Base-by-base conservation (phyloP, 192 early-diverging fungal genomes). In the Backusella luteola region DNA sequence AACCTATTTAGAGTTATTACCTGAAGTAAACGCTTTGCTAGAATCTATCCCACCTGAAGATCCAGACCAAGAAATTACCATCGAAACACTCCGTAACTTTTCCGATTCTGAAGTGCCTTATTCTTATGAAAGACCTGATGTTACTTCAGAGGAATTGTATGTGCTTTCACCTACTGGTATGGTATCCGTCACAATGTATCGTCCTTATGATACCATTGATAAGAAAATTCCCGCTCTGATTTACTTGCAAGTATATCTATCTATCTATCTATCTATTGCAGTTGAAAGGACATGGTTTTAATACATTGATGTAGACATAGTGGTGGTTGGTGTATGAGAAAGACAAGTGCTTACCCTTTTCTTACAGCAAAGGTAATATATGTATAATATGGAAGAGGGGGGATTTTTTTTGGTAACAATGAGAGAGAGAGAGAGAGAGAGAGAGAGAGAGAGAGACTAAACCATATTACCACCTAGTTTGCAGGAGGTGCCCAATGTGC, bases 401-500 rank as follows among this genome's bases (percentile, higher is more conserved):
- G 6, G 2, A n/a, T 1, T 11, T 3, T 56, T 26, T 56, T 56
- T 23, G 11, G 21, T 11, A 23, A 53, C 2, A 53, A 53, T 53
- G 53, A 9, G 21, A 53, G 6, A 53, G 21, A n/a, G 49, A 52
- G 3, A 26, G 2, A 56, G 5, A 26, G 23, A 29, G 53, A 9
- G 21, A 53, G 6, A 53, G 21, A n/a, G 49, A 52, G 3, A 26
- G 2, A 56, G 5, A 26, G 23, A 29, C 56, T 63, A 12, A 56
- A 63, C 4, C 56, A 26, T 11, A 23, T 23, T 8, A 63, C 42
- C 12, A 1, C 8, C 7, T 71, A 71, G 70, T 32, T 79, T 14
- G 73, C 67, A 34, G 34, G n/a, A 12, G 66, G 36, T 6, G 49
- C 67, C 15, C 21, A 69, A 29, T 73, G 69, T 46, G 59, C 70